Evolutionary conservation across 176 grass and related monocot species (phyloP).

Genomic region (Eremochloa ophiuroides): DNA sequence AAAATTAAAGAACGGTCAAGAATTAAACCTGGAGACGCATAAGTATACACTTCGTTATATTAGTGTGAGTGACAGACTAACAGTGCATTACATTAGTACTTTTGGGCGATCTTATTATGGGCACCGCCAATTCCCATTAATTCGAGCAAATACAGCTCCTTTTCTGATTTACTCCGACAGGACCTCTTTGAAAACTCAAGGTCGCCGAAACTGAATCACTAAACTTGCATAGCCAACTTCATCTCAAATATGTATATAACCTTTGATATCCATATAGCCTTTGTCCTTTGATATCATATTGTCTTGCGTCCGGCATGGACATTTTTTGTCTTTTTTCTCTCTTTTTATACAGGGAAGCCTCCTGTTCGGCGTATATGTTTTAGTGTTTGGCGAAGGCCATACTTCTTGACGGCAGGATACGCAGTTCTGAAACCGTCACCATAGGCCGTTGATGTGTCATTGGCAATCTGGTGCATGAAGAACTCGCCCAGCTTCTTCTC

Average conservation of each 20-base stretch:
- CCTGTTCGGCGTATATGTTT: conserved; percentile 69
- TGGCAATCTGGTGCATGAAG: conserved; percentile 94
- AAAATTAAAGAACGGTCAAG: no score
- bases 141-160: conserved; percentile 35
- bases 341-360: conserved; percentile 46
- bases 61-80: conserved; percentile 10
- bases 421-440: conserved; percentile 92
- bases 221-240: neutral
- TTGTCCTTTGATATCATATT: no score
- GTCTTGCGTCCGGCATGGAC: neutral
- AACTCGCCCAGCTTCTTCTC: conserved; percentile 96
- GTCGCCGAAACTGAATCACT: conserved; percentile 15
- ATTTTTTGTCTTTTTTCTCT: conserved; percentile 16
- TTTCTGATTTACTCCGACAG: conserved; percentile 33
- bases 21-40: neutral
- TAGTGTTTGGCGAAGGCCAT: conserved; percentile 66
- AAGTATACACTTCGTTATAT: conserved; percentile 11
- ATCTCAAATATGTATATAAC: conserved; percentile 8
- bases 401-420: conserved; percentile 67
- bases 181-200: conserved; percentile 43
- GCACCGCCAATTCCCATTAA: conserved; percentile 11
- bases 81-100: conserved; percentile 7
- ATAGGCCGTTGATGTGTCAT: conserved; percentile 74
- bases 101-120: conserved; percentile 10
- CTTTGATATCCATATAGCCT: neutral